phyloP scores from a whole-genome alignment of 257 asterid genomes.

The Ajuga chamaepitys region DNA sequence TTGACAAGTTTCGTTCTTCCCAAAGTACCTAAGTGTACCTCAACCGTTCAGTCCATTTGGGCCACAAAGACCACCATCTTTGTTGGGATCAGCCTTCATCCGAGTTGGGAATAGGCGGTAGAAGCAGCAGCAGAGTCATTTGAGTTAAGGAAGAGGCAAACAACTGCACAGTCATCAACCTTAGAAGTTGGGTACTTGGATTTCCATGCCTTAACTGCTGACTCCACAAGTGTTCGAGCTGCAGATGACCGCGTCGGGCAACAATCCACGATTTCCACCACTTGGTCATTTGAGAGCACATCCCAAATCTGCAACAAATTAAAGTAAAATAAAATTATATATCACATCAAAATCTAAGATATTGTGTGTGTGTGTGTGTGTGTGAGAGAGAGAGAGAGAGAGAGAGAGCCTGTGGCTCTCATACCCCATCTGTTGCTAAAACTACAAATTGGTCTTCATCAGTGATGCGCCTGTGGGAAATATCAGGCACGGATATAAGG shows the following conservation, averaged over 20 bases:
- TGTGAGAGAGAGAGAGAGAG: too few relatives aligned
- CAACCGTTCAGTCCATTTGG: constrained; percentile 19
- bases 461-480: constrained; percentile 44
- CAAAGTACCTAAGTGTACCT: constrained; percentile 10
- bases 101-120: constrained; percentile 1
- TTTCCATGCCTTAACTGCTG: constrained; percentile 44
- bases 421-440: constrained; percentile 72
- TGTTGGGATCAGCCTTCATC: not conserved
- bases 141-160: constrained; percentile 50
- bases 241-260: constrained; percentile 38
- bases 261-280: constrained; percentile 42
- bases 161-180: constrained; percentile 60
- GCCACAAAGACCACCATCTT: not conserved
- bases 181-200: constrained; percentile 43
- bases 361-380: too few relatives aligned
- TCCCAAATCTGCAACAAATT: constrained; percentile 45
- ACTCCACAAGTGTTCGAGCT: constrained; percentile 41
- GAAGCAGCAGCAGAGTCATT: constrained; percentile 18
- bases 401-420: not conserved
- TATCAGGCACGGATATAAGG: constrained; percentile 64
- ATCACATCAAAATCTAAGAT: too few relatives aligned
- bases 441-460: constrained; percentile 56
- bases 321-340: too few relatives aligned
- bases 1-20: constrained; percentile 1
- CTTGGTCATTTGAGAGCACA: constrained; percentile 48